Evolutionary conservation across 2,329 filamentous ascomycete species (phyloP), one percentile per base, ranked within the genome.

Genomic region (Zymoseptoria tritici): DNA sequence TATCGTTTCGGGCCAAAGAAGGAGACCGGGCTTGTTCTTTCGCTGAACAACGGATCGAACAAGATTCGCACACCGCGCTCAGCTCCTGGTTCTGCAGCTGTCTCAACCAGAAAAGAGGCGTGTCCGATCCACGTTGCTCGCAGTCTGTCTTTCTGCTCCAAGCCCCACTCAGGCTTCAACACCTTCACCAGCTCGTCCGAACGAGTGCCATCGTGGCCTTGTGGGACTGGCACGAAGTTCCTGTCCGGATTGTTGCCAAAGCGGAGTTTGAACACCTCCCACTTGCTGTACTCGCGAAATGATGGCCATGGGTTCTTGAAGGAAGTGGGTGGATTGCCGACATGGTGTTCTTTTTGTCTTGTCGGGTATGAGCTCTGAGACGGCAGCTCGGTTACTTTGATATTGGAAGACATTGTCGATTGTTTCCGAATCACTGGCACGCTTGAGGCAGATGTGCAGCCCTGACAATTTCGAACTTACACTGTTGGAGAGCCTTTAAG

Each of bases 1-100:
- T 82, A 82, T 36, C 81, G 73, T 55, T 80, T 78, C 0, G 82
- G 82, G 0, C 81, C 81, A 0, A 77, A 64, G 57, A 74, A 74
- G 16, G 73, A 70, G 49, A 78, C 76, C 0, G 80, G 79, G 13
- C 78, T 77, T 21, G 79, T 80, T 16, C 80, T 70, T 36, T 78
- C 73, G 52, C 74, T 78, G 70, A 82, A 83, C 4, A 83, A 80
- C 1, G 81, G 80, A 64, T 83, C 81, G 46, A 82, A 76, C 2
- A 83, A 68, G 19, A 83, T 72, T 3, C 79, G 73, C 22, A 80
- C 65, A 4, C 76, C 77, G 60, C 79, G 69, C 26, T 64, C 58
- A 13, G 60, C 65, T 9, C 70, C 73, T 4, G 63, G 57, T 2
- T 60, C 59, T 16, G 61, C 69, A 3, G 73, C 69, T 5, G 76